phyloP scores from a whole-genome alignment of 805 yeast species.

The Kluyveromyces starmeri region DNA sequence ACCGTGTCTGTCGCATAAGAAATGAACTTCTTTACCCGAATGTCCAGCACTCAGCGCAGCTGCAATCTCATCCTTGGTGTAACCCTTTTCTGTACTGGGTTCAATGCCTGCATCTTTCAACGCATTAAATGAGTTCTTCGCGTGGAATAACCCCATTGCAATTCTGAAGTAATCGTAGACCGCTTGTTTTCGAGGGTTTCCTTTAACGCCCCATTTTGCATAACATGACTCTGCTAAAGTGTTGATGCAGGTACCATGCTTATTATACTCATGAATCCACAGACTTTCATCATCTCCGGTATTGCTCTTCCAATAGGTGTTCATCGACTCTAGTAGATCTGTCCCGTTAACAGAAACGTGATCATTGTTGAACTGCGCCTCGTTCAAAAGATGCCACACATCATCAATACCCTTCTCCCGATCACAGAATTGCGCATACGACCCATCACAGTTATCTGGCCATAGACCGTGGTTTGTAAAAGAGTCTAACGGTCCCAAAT shows the following conservation, averaged over 20 bases:
- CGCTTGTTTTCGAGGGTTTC: conserved; percentile 20
- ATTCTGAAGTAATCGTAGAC: conserved; percentile 66
- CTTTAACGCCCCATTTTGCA: conserved; percentile 24
- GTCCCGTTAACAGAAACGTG: conserved; percentile 33
- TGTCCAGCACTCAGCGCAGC: conserved; percentile 42
- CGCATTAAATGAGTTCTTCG: conserved; percentile 59
- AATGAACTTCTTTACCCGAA: conserved; percentile 44
- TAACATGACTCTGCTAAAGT: conserved; percentile 73
- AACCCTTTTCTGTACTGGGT: conserved; percentile 52
- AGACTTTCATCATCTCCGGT: conserved; percentile 58
- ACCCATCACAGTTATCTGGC: conserved; percentile 85
- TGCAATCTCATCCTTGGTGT: conserved; percentile 46
- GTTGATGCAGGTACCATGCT: conserved; percentile 87
- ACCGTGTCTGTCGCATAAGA: conserved; percentile 47
- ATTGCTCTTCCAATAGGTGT: conserved; percentile 60
- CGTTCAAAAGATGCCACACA: conserved; percentile 37
- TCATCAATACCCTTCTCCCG: conserved; percentile 43
- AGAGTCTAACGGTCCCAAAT: conserved; percentile 54
- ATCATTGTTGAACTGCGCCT: conserved; percentile 15
- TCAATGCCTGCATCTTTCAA: conserved; percentile 58
- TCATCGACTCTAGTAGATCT: conserved; percentile 50
- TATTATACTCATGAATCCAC: conserved; percentile 91
- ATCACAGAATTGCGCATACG: conserved; percentile 74
- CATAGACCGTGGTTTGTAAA: conserved; percentile 83
- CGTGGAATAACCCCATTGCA: conserved; percentile 47